Percentiles rank a stretch among this genome's conserved stretches.
These are phyloP conservation scores for Pythium inflatum DNA, from an alignment of 352 stramenopile species.

Conservation along the genomic window DNA sequence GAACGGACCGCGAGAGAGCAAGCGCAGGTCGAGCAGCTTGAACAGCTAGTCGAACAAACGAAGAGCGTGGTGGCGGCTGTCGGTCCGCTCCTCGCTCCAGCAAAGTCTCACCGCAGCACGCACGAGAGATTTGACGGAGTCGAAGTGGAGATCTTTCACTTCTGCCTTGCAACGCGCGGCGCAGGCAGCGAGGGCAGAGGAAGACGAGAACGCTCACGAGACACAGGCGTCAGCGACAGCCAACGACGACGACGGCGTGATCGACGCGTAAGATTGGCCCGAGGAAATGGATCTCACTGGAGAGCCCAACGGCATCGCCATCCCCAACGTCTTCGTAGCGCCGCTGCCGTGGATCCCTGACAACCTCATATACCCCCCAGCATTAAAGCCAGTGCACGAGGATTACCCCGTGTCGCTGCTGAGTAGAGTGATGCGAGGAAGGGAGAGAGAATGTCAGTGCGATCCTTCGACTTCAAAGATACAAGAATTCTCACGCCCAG, in stretches of 20 bases:
- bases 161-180: not conserved
- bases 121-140: not conserved
- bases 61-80: too few relatives aligned
- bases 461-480: too few relatives aligned
- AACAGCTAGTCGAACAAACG: too few relatives aligned
- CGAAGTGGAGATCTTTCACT: not conserved
- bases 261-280: not conserved
- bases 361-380: not conserved
- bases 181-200: too few relatives aligned
- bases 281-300: not conserved
- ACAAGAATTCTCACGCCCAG: too few relatives aligned
- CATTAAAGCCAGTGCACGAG: not conserved
- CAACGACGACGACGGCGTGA: not conserved
- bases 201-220: not conserved
- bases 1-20: too few relatives aligned
- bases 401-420: not conserved
- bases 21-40: too few relatives aligned
- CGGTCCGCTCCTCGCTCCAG: too few relatives aligned
- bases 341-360: not conserved
- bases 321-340: too few relatives aligned
- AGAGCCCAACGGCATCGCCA: not conserved
- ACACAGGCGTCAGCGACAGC: too few relatives aligned
- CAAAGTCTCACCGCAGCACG: not conserved
- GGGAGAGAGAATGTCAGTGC: too few relatives aligned
- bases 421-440: too few relatives aligned